A percentile compares a stretch with the other conserved stretches of the same genome.
These are phyloP conservation scores for Botrytis squamosa DNA, from an alignment of 2,329 filamentous ascomycete species.

Conservation along the genomic window DNA sequence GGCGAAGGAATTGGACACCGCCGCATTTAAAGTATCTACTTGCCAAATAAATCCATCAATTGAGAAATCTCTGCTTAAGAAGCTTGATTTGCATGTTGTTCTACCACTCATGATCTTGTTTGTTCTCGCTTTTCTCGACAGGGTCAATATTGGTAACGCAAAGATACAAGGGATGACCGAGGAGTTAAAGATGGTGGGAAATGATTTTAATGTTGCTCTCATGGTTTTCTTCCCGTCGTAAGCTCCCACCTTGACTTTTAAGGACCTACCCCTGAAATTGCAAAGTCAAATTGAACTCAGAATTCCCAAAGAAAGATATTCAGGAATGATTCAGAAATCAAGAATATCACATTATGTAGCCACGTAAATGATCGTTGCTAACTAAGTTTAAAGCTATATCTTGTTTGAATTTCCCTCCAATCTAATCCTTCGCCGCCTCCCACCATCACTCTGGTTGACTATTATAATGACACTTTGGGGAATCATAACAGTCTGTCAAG, in stretches of 20 bases:
- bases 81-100: slow-evolving; percentile 31
- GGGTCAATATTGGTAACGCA: slow-evolving; percentile 77
- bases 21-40: neutral
- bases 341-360: neutral
- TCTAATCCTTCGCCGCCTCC: slow-evolving; percentile 37
- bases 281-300: neutral
- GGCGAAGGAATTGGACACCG: neutral
- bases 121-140: slow-evolving; percentile 68
- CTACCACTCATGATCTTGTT: slow-evolving; percentile 60
- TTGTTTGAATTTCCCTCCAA: slow-evolving; percentile 42
- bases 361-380: neutral
- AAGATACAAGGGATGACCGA: slow-evolving; percentile 66
- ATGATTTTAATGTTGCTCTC: slow-evolving; percentile 52
- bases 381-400: slow-evolving; percentile 32
- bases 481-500: slow-evolving; percentile 32
- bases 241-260: neutral
- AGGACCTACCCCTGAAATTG: neutral
- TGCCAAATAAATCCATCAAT: neutral
- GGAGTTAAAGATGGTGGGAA: slow-evolving; percentile 53
- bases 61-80: slow-evolving; percentile 28
- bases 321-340: neutral
- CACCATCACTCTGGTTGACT: slow-evolving; percentile 42
- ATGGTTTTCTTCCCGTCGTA: slow-evolving; percentile 38
- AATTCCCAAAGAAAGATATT: neutral
- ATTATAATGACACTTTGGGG: slow-evolving; percentile 48